Base-by-base conservation (phyloP, 169 alveolate genomes). In the Babesia ovata region DNA sequence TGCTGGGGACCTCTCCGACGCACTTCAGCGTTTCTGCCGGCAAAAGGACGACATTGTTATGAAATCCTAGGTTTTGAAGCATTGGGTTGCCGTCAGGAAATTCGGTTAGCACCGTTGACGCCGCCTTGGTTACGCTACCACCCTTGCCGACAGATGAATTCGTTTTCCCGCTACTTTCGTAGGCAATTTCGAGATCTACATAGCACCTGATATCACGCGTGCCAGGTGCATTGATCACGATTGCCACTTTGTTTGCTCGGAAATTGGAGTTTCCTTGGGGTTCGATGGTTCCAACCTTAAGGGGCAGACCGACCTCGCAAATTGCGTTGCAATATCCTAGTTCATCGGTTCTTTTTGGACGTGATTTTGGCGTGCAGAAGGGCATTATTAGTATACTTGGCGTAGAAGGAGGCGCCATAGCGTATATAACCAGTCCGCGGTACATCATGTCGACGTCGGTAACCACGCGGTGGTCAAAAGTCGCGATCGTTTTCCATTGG, bases 361-460 rank as follows among this genome's bases (percentile, higher is more conserved):
- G 14, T 45, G n/a, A 16, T 45, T 45, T 10, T 49, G 4, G 2
- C 17, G 13, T 13, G 26, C 26, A 28, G 52, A 81, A 81, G 12
- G 56, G 53, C 17, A 39, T n/a, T 0, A 72, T 22, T 11, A 24
- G 45, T 17, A 81, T 28, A 0, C 6, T 57, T 7, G 88, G 88
- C 24, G 62, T 14, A 21, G 83, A 67, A 4, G 88, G 85, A 22
- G 84, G 79, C 6, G 29, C 45, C 21, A 26, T 17, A 12, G 63
- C 29, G 46, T 81, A 81, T 26, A 81, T 22, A 10, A 81, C 88
- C 71, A 81, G 26, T 9, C 73, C 71, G 29, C 39, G 12, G 29
- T 72, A 42, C 48, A 63, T 67, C 84, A 81, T 73, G 44, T 81
- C 88, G 10, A 81, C 46, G 24, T 81, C 88, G 22, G 70, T 62